Percentiles rank a stretch among this genome's conserved stretches.
These are phyloP conservation scores for Auriscalpium vulgare DNA, from an alignment of 768 basidiomycete genomes.

Conservation along the genomic window DNA sequence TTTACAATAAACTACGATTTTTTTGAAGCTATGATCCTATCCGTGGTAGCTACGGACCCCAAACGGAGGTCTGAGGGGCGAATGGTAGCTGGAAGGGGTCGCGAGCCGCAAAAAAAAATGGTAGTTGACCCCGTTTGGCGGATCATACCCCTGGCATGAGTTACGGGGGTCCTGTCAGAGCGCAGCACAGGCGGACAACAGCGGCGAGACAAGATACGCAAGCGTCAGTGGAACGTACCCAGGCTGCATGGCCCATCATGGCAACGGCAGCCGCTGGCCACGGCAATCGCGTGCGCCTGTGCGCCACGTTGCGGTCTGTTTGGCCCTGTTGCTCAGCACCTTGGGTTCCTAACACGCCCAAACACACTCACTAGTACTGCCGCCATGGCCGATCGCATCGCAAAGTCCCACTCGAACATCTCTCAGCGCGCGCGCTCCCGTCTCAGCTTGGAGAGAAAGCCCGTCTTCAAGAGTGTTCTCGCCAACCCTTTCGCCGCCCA, in stretches of 20 bases:
- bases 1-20: too few species aligned
- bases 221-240: too few species aligned
- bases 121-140: too few species aligned
- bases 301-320: background rate
- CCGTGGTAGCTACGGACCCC: too few species aligned
- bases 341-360: background rate
- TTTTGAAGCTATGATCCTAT: too few species aligned
- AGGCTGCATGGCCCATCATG: too few species aligned
- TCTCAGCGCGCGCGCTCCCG: conserved; percentile 57
- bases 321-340: background rate
- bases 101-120: too few species aligned
- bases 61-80: too few species aligned
- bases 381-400: conserved; percentile 43
- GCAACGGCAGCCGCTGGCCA: background rate
- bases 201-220: background rate
- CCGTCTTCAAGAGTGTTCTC: conserved; percentile 61
- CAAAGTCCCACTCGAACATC: conserved; percentile 43
- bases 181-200: background rate
- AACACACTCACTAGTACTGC: background rate
- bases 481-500: conserved; percentile 63
- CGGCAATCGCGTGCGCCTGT: background rate
- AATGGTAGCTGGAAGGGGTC: too few species aligned
- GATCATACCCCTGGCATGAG: too few species aligned
- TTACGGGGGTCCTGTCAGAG: too few species aligned
- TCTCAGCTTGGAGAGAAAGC: conserved; percentile 43